Evolutionary conservation across 1,139 yeast species (phyloP).

Genomic region (Candida tetrigidarum): DNA sequence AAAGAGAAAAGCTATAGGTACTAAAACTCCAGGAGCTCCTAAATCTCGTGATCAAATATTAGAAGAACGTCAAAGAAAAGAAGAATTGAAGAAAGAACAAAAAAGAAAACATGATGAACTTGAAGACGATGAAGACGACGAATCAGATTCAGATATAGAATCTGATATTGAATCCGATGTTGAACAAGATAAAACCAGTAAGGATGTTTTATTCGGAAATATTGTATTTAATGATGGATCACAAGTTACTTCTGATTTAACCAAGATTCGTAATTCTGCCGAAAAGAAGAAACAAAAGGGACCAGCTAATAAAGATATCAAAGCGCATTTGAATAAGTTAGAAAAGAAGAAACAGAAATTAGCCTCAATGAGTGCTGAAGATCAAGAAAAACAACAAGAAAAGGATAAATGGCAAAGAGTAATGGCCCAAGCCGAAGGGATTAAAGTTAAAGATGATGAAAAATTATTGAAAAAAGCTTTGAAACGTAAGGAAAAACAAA

Average conservation of each 20-base stretch:
- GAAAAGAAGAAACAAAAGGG: constrained; percentile 70
- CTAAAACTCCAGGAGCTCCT: constrained; percentile 79
- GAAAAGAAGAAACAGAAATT: constrained; percentile 75
- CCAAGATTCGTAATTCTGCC: constrained; percentile 53
- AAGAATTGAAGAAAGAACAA: constrained; percentile 42
- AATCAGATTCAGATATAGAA: neutral
- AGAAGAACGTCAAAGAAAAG: constrained; percentile 55
- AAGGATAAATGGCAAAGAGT: constrained; percentile 88
- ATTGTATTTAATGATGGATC: constrained; percentile 85
- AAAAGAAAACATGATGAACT: constrained; percentile 44
- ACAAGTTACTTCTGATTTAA: constrained; percentile 76
- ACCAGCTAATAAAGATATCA: constrained; percentile 82
- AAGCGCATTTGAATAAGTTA: constrained; percentile 77
- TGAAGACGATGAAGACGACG: constrained; percentile 20
- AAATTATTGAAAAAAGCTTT: constrained; percentile 82
- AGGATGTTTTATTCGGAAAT: constrained; percentile 72
- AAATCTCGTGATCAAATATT: constrained; percentile 77
- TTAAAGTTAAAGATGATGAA: constrained; percentile 88
- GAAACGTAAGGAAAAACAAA: constrained; percentile 78
- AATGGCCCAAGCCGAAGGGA: constrained; percentile 86
- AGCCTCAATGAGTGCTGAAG: constrained; percentile 62
- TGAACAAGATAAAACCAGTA: constrained; percentile 34
- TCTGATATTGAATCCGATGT: constrained; percentile 38
- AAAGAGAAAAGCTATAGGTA: constrained; percentile 90
- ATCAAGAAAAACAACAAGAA: constrained; percentile 61